Base-by-base conservation (phyloP, 1,139 yeast species). In the Geotrichum australiense region DNA sequence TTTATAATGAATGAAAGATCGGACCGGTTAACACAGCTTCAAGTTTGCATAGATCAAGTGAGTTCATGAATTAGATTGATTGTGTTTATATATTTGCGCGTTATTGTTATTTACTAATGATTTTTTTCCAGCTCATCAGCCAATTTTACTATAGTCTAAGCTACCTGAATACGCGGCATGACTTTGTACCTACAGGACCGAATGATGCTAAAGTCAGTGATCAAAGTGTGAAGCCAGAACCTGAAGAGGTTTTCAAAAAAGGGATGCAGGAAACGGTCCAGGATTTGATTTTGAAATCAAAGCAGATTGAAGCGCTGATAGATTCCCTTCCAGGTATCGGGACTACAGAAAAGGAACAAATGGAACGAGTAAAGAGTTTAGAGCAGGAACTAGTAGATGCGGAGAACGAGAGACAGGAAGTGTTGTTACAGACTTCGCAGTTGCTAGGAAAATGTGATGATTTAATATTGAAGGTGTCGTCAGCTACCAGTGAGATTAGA, bases 291-390 rank as follows among this genome's bases (percentile, higher is more conserved):
- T 65, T 86, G 47, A 87, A 89, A 56, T 76, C 94, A 3, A 73
- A 94, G 51, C 98, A 91, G 58, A 84, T 89, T 14, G 76, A 85
- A 38, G 78, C 83, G 61, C 73, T 91, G 30, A 87, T 91, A 24
- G 94, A 85, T 57, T 78, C 94, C 2, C 66, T 91, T 37, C 98
- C 99, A 0, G 98, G 97, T 3, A 84, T 87, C 2, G 96, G 94
- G 11, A 87, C 83, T 0, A 77, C 89, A 2, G 85, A 85, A 23
- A 74, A 71, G 33, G 79, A 76, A 41, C 98, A 91, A 61, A 59
- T 87, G 57, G 65, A 65, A 27, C 70, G 73, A 49, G 83, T 91
- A 15, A 71, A 71, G 38, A 68, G 68, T n/a, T 65, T 91, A 39
- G 81, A 86, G 46, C 58, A 60, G 31, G 85, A 84, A 51, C 65